Evolutionary conservation across 768 basidiomycete species (phyloP).

Genomic region (Boletus barrowsii): DNA sequence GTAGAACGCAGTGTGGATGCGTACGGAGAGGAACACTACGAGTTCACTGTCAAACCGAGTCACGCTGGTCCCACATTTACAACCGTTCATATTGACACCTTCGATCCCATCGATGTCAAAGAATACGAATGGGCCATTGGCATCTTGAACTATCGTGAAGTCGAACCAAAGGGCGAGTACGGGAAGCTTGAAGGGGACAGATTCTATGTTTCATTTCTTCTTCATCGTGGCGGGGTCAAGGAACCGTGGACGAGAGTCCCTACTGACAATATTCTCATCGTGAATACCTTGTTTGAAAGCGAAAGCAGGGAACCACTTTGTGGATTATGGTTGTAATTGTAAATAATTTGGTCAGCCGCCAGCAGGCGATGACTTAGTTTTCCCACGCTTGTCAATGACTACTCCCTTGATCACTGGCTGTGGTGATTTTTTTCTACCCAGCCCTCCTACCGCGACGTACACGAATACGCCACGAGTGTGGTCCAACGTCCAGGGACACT

Average conservation of each 20-base stretch:
- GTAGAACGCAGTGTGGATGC: neutral
- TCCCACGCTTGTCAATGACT: too few species aligned
- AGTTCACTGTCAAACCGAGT: conserved; percentile 10
- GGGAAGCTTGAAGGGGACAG: conserved; percentile 10
- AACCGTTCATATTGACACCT: neutral
- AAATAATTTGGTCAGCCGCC: too few species aligned
- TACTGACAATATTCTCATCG: conserved; percentile 12
- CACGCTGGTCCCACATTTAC: conserved; percentile 3
- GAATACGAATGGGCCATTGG: conserved; percentile 8
- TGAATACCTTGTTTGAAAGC: conserved; percentile 10
- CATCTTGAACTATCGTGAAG: conserved; percentile 9
- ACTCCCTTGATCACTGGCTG: too few species aligned
- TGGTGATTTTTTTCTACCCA: too few species aligned
- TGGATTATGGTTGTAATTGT: conserved; percentile 15
- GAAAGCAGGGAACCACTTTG: conserved; percentile 11
- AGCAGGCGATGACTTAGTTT: too few species aligned
- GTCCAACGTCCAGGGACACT: too few species aligned
- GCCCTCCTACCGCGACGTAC: too few species aligned
- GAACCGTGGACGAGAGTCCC: conserved; percentile 12
- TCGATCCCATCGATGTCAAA: neutral
- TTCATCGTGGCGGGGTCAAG: neutral
- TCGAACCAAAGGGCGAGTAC: conserved; percentile 6
- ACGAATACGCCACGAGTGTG: too few species aligned
- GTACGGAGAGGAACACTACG: neutral
- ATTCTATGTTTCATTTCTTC: conserved; percentile 14